Conservation (phyloP, 2,329 filamentous ascomycete genomes). For the Microascus cirrosus region DNA sequence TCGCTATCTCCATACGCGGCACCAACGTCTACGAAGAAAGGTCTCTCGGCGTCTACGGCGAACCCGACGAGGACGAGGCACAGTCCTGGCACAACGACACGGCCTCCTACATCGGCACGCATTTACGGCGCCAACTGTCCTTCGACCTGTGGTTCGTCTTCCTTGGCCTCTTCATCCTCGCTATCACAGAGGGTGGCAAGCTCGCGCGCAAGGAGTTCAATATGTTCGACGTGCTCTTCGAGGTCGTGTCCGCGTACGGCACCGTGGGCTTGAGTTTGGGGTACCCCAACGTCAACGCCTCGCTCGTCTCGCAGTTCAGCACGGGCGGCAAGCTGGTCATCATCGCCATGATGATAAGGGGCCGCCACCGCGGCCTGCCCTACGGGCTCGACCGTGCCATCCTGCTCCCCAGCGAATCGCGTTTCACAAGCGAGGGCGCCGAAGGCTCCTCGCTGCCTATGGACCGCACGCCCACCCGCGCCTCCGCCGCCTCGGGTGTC, state of each 20-base stretch:
- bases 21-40: constrained; percentile 97
- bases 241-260: constrained; percentile 83
- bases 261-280: constrained; percentile 88
- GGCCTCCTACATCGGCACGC: constrained; percentile 74
- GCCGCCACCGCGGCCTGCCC: constrained; percentile 56
- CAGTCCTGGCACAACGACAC: constrained; percentile 39
- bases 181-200: constrained; percentile 70
- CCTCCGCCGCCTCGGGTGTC: constrained; percentile 13
- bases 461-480: constrained; percentile 22
- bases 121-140: constrained; percentile 85
- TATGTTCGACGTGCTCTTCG: constrained; percentile 65
- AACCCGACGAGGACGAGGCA: constrained; percentile 29
- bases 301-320: constrained; percentile 73
- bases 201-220: constrained; percentile 55
- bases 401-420: constrained; percentile 44
- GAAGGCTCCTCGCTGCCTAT: constrained; percentile 27
- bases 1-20: constrained; percentile 85
- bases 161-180: constrained; percentile 82
- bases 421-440: constrained; percentile 40
- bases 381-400: constrained; percentile 56
- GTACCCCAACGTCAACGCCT: constrained; percentile 63
- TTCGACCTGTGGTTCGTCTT: constrained; percentile 99
- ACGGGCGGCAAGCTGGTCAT: constrained; percentile 61
- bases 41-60: constrained; percentile 61
- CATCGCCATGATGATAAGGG: constrained; percentile 59